Base-by-base conservation (phyloP, 2,329 filamentous ascomycete genomes). In the Colletotrichum sp. region DNA sequence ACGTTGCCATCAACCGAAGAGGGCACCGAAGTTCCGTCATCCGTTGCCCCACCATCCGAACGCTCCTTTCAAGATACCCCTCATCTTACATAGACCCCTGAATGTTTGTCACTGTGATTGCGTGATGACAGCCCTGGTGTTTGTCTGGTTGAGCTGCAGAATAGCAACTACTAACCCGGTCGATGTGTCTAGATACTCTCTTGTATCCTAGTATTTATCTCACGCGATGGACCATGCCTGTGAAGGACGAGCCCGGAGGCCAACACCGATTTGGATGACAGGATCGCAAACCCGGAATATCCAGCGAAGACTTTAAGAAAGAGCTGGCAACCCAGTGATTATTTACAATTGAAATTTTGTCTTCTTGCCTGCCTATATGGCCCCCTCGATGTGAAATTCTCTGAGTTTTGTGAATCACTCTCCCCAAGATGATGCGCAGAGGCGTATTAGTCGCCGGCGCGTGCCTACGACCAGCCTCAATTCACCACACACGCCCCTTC, bases 81-180 rank as follows among this genome's bases (percentile, higher is more conserved):
- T 28, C 55, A 0, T 15, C 21, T 18, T 12, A 28, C 55, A 59
- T 59, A 1, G 21, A 28, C 21, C 55, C 55, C 24, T 28, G 26
- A 28, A 10, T 18, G 26, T 59, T 18, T 24, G 21, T 59, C 24
- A 3, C 8, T 8, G 7, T 21, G 21, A 4, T 28, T 26, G 13
- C 55, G 13, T 16, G 55, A 21, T 59, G 26, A 26, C 55, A 59
- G 24, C 55, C 55, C 55, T 28, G 13, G 3, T 26, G 24, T 18
- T 59, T 59, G 55, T 16, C 16, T 59, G 24, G 0, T 9, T 59
- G 7, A 28, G 43, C 43, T 52, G n/a, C 43, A 21, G 6, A 52
- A 52, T 52, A 13, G 43, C 0, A 12, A 21, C 12, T 4, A 1
- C 0, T 52, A 52, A 52, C 43, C 13, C 2, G n/a, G 43, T 0